A percentile compares a stretch with the other conserved stretches of the same genome.
Conservation (phyloP, 768 basidiomycete species). For the Rhodotorula kratochvilovae region DNA sequence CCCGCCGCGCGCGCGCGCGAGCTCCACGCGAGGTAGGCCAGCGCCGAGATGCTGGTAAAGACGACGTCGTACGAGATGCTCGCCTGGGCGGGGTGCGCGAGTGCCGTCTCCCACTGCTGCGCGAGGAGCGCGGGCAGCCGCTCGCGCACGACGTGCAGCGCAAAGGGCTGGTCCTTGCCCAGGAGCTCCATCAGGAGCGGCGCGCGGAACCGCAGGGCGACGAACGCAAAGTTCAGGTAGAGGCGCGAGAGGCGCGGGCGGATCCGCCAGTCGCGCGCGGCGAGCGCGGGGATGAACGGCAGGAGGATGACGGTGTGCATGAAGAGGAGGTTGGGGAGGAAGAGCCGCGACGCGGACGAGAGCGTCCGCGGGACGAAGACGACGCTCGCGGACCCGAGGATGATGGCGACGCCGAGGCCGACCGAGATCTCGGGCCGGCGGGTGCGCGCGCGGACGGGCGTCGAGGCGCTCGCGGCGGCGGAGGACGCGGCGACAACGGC, state of each 20-base stretch:
- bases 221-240: constrained; percentile 28
- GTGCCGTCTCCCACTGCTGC: background rate
- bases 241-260: constrained; percentile 8
- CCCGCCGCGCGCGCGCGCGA: background rate
- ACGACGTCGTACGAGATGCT: constrained; percentile 41
- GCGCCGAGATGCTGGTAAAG: constrained; percentile 20
- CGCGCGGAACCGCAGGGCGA: constrained; percentile 22
- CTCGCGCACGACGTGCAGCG: background rate
- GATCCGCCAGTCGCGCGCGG: background rate
- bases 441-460: constrained; percentile 20
- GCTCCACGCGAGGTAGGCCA: constrained; percentile 18
- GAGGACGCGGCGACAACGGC: constrained; percentile 48
- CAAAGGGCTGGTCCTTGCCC: constrained; percentile 3
- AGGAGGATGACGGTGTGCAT: constrained; percentile 61
- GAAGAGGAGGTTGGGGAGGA: constrained; percentile 59
- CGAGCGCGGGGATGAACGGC: constrained; percentile 51
- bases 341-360: constrained; percentile 48
- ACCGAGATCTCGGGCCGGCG: background rate
- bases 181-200: constrained; percentile 17
- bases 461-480: background rate
- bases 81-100: constrained; percentile 39
- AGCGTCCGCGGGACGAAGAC: constrained; percentile 53
- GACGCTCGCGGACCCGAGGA: constrained; percentile 54
- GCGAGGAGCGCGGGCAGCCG: background rate
- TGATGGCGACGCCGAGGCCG: constrained; percentile 49